Base-by-base conservation (phyloP, 2,329 filamentous ascomycete genomes). In the Eurotiales sp. region DNA sequence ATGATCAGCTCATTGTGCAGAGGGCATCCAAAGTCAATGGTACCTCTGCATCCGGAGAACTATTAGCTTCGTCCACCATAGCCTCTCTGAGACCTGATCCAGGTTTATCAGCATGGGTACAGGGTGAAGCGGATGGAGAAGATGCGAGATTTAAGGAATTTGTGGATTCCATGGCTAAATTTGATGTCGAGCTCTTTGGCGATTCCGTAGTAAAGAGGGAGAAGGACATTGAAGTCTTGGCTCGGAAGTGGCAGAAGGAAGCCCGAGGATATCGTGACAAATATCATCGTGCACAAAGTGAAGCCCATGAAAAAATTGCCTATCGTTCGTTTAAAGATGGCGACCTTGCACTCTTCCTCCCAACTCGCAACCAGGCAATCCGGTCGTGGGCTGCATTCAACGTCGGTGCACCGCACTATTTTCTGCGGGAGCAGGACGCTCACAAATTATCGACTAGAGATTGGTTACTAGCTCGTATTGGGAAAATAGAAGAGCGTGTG, bases 361-460 rank as follows among this genome's bases (percentile, higher is more conserved):
- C 93, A 0, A 99, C 93, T 0, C 81, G 92, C 30, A 97, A 96
- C 65, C 91, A 97, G 70, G 88, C 88, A 32, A 93, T 90, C 4
- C 87, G 92, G 14, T 92, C 93, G 0, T 99, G 93, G 93, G 93
- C 93, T 4, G 93, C 93, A 0, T 99, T 99, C 79, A 99, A 99
- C 62, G 88, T 99, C 27, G 92, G 91, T 1, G 95, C 92, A 54
- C 93, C 93, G 8, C 93, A 99, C 68, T 97, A 93, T 73, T 99
- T 99, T 73, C 78, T 99, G 2, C 87, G 90, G 30, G 93, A 99
- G 69, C 88, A 95, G 66, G 92, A 97, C 61, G 80, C 80, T 1
- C 95, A 99, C 70, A 86, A 89, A 55, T 76, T 99, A 5, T 83
- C 86, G 25, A 85, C 84, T 43, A 82, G 92, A 30, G 93, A 99